A percentile compares a stretch with the other conserved stretches of the same genome.
Evolutionary conservation across 768 basidiomycete species (phyloP).

Genomic region (Austroboletus festivus): DNA sequence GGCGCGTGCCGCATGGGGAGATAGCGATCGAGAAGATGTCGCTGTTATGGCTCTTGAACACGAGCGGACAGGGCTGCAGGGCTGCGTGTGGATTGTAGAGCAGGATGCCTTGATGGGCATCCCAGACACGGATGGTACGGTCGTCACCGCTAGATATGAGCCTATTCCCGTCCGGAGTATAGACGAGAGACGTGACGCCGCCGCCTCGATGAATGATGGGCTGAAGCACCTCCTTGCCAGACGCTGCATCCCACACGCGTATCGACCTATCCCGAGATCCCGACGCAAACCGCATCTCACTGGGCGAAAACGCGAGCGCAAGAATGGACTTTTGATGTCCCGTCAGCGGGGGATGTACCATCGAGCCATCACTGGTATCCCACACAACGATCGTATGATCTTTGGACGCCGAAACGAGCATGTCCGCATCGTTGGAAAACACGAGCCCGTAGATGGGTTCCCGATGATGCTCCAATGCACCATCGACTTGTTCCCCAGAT

Average conservation of each 20-base stretch:
- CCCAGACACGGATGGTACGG: conserved; percentile 29
- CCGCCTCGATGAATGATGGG: conserved; percentile 19
- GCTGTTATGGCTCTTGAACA: conserved; percentile 22
- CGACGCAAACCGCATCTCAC: conserved; percentile 25
- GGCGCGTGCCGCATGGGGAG: conserved; percentile 28
- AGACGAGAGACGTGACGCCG: conserved; percentile 23
- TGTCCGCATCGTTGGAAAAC: conserved; percentile 28
- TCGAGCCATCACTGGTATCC: conserved; percentile 16
- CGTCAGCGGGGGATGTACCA: conserved; percentile 14
- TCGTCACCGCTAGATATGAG: conserved; percentile 33
- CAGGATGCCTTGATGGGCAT: conserved; percentile 18
- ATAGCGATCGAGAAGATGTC: conserved; percentile 27
- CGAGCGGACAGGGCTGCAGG: conserved; percentile 7
- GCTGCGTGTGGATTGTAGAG: conserved; percentile 12
- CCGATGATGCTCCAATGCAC: conserved; percentile 17
- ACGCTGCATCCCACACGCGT: conserved; percentile 26
- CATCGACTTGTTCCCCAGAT: conserved; percentile 20
- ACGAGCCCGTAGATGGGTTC: conserved; percentile 24
- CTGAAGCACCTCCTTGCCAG: conserved; percentile 14
- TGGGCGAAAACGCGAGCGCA: conserved; percentile 30
- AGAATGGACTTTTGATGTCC: conserved; percentile 27
- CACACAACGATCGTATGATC: conserved; percentile 28
- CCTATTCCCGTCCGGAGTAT: conserved; percentile 28
- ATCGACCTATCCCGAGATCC: conserved; percentile 30
- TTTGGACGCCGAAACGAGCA: conserved; percentile 26